Base-by-base conservation (phyloP, 1,139 yeast species). In the Sugiyamaella grinbergsii region DNA sequence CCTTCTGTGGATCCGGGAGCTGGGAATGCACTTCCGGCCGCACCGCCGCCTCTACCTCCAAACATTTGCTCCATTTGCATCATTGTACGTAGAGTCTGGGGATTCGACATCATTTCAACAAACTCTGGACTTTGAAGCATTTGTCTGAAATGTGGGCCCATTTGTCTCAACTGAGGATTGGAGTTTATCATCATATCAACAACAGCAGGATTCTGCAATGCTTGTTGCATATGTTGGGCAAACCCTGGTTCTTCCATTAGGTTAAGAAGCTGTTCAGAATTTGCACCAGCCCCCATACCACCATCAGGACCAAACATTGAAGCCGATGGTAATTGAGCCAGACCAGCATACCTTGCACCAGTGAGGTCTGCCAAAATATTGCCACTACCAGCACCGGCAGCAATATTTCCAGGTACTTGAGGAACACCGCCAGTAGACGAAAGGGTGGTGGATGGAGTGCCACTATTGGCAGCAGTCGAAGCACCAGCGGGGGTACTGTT, bases 261-360 rank as follows among this genome's bases (percentile, higher is more conserved):
- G 55, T 76, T 74, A 31, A 80, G 73, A 69, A 90, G 63, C 57
- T 85, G 90, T 38, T 85, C 93, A 40, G 88, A 84, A 59, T 81
- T 83, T 6, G 95, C 94, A 63, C 82, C 72, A 24, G 75, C 75
- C 20, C 74, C 73, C 86, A 86, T 79, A 19, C 97, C 98, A 18
- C 96, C 96, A 66, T 91, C 98, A 16, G 96, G 94, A 1, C 97
- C 97, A 72, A 93, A 90, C 85, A 88, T 80, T 42, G 86, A 82
- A 0, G 91, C 89, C 1, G 88, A 79, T 2, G 98, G 98, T 66
- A 93, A 75, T 61, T 89, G 91, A 11, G 90, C 78, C 60, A 82
- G 84, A 1, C 98, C 98, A 1, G 98, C 97, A 64, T 90, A 93
- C 51, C 98, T 80, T 1, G 98, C 98, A 38, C 96, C 94, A 0